phyloP scores from a whole-genome alignment of 2,329 filamentous ascomycete species.

The Talaromyces sp. region DNA sequence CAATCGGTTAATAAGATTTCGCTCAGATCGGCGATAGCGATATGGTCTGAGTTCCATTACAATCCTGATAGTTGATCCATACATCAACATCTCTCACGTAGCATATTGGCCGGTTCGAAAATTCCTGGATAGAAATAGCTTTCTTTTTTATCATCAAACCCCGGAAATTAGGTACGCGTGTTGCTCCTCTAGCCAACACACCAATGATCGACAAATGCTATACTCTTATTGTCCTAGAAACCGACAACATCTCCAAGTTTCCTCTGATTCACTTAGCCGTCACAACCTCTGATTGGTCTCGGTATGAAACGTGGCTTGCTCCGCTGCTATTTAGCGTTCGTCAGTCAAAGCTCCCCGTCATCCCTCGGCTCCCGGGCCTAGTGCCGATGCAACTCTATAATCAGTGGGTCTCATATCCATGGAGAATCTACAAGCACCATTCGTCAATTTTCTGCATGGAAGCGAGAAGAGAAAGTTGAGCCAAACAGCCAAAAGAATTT shows the following conservation, averaged over 20 bases:
- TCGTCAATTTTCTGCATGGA: background rate
- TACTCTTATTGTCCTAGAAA: background rate
- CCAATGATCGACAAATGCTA: slow-evolving; percentile 2
- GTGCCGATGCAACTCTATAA: slow-evolving; percentile 12
- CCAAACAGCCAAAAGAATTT: background rate
- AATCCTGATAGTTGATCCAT: background rate
- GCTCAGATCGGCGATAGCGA: background rate
- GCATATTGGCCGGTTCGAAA: background rate
- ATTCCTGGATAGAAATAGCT: background rate
- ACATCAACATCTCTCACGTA: background rate
- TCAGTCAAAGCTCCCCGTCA: background rate
- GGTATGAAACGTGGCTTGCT: background rate
- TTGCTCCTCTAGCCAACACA: background rate
- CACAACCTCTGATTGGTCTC: background rate
- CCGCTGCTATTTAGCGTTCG: background rate
- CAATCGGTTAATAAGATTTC: background rate
- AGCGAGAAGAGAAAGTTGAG: background rate
- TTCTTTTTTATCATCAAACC: background rate
- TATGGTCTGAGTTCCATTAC: background rate
- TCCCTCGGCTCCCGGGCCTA: background rate
- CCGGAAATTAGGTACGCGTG: background rate
- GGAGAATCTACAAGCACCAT: background rate
- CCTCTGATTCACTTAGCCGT: background rate
- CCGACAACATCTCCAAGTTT: background rate
- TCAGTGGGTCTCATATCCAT: background rate